Base-by-base conservation (phyloP, 2,329 filamentous ascomycete genomes). In the Trichocomaceae sp. region DNA sequence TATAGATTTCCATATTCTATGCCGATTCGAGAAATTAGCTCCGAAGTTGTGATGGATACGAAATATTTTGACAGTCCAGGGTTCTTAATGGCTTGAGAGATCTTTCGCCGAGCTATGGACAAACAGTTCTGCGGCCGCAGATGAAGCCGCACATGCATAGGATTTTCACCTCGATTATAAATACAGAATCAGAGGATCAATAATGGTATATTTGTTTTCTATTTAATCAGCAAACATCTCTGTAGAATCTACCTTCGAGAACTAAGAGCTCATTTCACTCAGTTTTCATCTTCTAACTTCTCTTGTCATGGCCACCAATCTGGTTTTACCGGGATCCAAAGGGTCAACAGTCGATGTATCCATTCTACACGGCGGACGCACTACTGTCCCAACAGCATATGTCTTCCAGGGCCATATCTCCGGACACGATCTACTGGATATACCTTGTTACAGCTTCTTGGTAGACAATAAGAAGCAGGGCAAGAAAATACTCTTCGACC, bases 401-500 rank as follows among this genome's bases (percentile, higher is more conserved):
- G 15, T 54, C 5, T 39, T 54, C 51, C 8, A 54, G 17, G 26
- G 23, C 13, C 10, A n/a, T 9, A 52, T 56, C 6, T 26, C 20
- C 2, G 48, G 54, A 6, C 54, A 56, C 15, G n/a, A 47, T 26
- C 23, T 26, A 26, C 15, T 56, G 5, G 49, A 48, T 13, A 15
- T 47, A 10, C 54, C 54, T 20, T 52, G 49, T n/a, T 56, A 48
- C 33, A 52, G 39, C n/a, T 56, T 56, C 45, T 42, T 56, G 22
- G 33, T 56, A 1, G 54, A 56, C 12, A 42, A 56, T 13, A 52
- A 47, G 22, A 29, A 50, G 3, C 55, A 56, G 0, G 57, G 57
- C 15, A 46, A 58, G 23, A 62, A 55, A 15, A 20, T 65, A 3
- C 47, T 68, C 0, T 71, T 68, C 54, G 68, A 71, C 47, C 60